phyloP scores from a whole-genome alignment of 257 asterid genomes.

The Ajuga chamaepitys region DNA sequence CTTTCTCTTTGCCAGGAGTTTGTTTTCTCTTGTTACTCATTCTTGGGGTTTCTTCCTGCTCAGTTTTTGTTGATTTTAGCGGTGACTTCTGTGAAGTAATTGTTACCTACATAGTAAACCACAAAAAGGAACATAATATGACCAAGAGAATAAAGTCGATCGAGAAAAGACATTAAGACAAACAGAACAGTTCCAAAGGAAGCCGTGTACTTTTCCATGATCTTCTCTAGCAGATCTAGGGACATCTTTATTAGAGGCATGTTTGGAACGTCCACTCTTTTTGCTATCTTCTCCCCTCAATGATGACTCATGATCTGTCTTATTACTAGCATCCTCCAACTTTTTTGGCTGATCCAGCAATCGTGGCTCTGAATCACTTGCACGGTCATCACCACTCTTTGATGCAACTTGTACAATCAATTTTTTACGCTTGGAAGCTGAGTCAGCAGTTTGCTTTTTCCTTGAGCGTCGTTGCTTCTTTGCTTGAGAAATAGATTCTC shows the following conservation, averaged over 20 bases:
- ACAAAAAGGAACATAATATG: constrained; percentile 5
- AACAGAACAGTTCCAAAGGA: neutral
- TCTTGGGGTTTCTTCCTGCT: constrained; percentile 45
- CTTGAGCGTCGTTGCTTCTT: constrained; percentile 19
- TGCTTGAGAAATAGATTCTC: constrained; percentile 34
- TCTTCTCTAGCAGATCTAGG: constrained; percentile 37
- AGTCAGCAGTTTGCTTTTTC: constrained; percentile 17
- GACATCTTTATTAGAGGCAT: constrained; percentile 31
- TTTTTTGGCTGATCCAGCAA: constrained; percentile 25
- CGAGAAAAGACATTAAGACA: constrained; percentile 10
- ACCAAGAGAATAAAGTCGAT: neutral
- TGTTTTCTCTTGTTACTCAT: constrained; percentile 58
- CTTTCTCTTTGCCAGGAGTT: constrained; percentile 50
- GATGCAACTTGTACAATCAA: constrained; percentile 29
- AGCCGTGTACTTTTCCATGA: constrained; percentile 36
- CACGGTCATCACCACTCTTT: constrained; percentile 33
- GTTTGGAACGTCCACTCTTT: constrained; percentile 50
- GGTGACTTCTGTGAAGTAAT: constrained; percentile 42
- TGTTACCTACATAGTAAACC: constrained; percentile 27
- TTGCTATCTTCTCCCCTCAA: constrained; percentile 32
- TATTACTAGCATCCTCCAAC: constrained; percentile 23
- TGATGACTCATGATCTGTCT: constrained; percentile 31
- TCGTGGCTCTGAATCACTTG: constrained; percentile 45
- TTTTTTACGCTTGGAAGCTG: constrained; percentile 31
- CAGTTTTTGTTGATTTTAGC: constrained; percentile 38